These are phyloP conservation scores for Pestalotiopsis sp. DNA, from an alignment of 2,329 filamentous ascomycete species.

Conservation along the genomic window DNA sequence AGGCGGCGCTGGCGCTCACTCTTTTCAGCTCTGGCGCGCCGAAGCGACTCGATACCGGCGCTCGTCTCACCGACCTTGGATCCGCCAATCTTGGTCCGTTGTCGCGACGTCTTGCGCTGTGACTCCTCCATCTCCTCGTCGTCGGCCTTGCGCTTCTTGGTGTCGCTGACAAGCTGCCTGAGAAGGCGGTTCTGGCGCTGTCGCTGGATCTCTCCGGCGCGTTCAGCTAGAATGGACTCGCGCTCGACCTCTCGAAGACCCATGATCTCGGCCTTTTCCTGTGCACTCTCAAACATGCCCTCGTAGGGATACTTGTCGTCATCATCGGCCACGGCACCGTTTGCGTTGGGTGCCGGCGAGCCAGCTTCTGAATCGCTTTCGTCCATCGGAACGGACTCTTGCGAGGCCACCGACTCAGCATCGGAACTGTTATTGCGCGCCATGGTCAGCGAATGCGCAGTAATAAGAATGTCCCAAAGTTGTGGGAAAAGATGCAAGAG, in stretches of 20 bases:
- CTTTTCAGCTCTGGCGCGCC: conserved; percentile 65
- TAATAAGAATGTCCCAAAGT: neutral
- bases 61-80: conserved; percentile 70
- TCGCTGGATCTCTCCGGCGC: conserved; percentile 79
- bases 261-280: conserved; percentile 80
- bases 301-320: conserved; percentile 81
- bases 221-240: conserved; percentile 87
- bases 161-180: conserved; percentile 74
- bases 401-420: conserved; percentile 72
- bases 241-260: conserved; percentile 87
- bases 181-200: conserved; percentile 82
- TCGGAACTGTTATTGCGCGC: conserved; percentile 30
- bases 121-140: conserved; percentile 78
- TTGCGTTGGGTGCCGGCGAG: conserved; percentile 44
- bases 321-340: conserved; percentile 40
- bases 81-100: conserved; percentile 68
- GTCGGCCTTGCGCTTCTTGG: conserved; percentile 78
- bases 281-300: conserved; percentile 75
- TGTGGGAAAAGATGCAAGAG: neutral
- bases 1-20: conserved; percentile 66
- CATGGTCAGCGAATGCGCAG: conserved; percentile 17
- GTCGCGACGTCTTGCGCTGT: conserved; percentile 73
- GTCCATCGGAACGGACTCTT: conserved; percentile 86
- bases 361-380: conserved; percentile 83
- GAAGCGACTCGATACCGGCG: conserved; percentile 72